phyloP scores from a whole-genome alignment of 78 protist genomes.

The Dictyostelium capitatum region DNA sequence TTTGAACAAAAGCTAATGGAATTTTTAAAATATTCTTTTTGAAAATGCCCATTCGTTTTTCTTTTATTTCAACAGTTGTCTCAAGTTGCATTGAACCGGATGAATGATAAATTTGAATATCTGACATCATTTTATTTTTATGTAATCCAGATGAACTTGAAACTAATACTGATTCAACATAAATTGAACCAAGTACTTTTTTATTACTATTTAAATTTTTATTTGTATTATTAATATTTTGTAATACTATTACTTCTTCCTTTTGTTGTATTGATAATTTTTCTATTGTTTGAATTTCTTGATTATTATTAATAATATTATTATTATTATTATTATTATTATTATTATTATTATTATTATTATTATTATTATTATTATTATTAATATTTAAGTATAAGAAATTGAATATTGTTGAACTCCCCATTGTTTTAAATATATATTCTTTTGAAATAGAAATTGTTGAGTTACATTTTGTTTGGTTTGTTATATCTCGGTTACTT shows the following conservation, averaged over 20 bases:
- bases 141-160: no score
- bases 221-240: no score
- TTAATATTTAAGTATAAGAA: neutral
- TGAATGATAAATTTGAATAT: neutral
- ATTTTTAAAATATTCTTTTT: neutral
- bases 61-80: neutral
- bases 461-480: no score
- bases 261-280: neutral
- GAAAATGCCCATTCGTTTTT: neutral
- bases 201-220: no score
- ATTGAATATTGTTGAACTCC: no score
- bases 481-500: no score
- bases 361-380: neutral
- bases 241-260: no score
- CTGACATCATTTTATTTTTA: neutral
- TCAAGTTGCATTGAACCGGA: neutral
- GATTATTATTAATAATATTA: neutral
- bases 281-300: neutral
- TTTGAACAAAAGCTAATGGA: conserved; percentile 10
- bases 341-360: neutral
- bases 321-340: neutral
- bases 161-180: no score
- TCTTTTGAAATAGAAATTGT: no score
- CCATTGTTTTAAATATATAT: no score
- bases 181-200: no score